Evolutionary conservation across 306 rosid genomes (phyloP).

Genomic region (Rosa multiflora): DNA sequence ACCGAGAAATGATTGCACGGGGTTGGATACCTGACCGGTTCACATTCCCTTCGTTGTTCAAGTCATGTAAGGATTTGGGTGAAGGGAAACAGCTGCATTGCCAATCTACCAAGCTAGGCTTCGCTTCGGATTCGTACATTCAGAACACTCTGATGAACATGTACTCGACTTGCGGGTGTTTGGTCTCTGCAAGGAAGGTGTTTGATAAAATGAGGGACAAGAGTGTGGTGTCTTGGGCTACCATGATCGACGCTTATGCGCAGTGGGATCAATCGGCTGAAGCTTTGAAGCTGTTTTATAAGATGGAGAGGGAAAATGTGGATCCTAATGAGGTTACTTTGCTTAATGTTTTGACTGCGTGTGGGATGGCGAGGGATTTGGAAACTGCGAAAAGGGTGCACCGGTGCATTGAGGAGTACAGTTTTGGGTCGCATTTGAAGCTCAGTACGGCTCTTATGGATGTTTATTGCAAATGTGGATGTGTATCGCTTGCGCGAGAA

Average conservation of each 20-base stretch:
- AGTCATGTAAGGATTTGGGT: constrained; percentile 19
- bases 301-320: constrained; percentile 17
- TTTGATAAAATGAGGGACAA: constrained; percentile 27
- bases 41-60: constrained; percentile 30
- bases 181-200: constrained; percentile 7
- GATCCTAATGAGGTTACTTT: constrained; percentile 27
- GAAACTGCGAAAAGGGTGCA: constrained; percentile 22
- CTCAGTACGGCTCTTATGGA: constrained; percentile 27
- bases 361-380: constrained; percentile 23
- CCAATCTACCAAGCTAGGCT: constrained; percentile 27
- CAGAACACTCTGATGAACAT: constrained; percentile 29
- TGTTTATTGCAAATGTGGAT: constrained; percentile 29
- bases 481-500: constrained; percentile 20
- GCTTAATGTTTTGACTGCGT: constrained; percentile 18
- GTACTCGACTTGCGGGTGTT: constrained; percentile 26
- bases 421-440: constrained; percentile 18
- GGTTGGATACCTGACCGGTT: constrained; percentile 27
- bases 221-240: constrained; percentile 35
- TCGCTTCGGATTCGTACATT: constrained; percentile 26
- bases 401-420: constrained; percentile 4
- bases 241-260: constrained; percentile 28
- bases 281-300: constrained; percentile 13
- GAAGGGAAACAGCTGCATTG: constrained; percentile 29
- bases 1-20: constrained; percentile 5
- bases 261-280: constrained; percentile 19